Conservation (phyloP, 2,329 filamentous ascomycete genomes). For the Blastomyces emzantsi region DNA sequence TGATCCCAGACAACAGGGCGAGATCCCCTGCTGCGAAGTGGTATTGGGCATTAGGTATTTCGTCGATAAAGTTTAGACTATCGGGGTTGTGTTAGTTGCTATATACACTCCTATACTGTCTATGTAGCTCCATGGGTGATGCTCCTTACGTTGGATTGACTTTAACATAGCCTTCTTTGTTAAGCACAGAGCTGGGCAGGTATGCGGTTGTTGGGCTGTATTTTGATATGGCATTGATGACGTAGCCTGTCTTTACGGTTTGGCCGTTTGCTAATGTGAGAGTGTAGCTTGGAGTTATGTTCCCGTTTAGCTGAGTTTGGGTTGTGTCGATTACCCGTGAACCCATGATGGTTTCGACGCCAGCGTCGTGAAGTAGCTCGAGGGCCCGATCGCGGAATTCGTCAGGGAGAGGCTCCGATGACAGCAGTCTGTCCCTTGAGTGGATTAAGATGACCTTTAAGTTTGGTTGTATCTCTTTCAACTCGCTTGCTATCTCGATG, state of each 20-base stretch:
- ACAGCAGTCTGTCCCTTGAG: slow-evolving; percentile 60
- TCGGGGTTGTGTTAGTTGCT: background rate
- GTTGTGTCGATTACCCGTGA: slow-evolving; percentile 43
- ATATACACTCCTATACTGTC: background rate
- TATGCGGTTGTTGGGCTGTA: slow-evolving; percentile 53
- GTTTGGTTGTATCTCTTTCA: slow-evolving; percentile 58
- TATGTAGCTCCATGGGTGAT: background rate
- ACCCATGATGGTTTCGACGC: slow-evolving; percentile 56
- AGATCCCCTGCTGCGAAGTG: slow-evolving; percentile 65
- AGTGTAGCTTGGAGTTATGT: slow-evolving; percentile 36
- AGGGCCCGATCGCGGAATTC: slow-evolving; percentile 57
- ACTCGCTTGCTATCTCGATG: slow-evolving; percentile 71
- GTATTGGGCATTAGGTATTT: slow-evolving; percentile 46
- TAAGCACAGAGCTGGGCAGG: slow-evolving; percentile 48
- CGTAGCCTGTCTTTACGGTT: slow-evolving; percentile 51
- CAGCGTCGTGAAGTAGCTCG: slow-evolving; percentile 50
- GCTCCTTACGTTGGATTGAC: slow-evolving; percentile 45
- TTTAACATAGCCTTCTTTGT: slow-evolving; percentile 55
- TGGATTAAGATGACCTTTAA: slow-evolving; percentile 65
- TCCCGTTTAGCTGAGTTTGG: slow-evolving; percentile 36
- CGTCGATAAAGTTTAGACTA: slow-evolving; percentile 45
- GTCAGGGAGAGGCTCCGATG: slow-evolving; percentile 61
- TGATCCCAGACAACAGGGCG: slow-evolving; percentile 61
- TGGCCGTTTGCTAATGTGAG: slow-evolving; percentile 53
- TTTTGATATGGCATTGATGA: slow-evolving; percentile 59